These are phyloP conservation scores for Hansenula sp. DNA, from an alignment of 1,139 yeast species.

Conservation along the genomic window DNA sequence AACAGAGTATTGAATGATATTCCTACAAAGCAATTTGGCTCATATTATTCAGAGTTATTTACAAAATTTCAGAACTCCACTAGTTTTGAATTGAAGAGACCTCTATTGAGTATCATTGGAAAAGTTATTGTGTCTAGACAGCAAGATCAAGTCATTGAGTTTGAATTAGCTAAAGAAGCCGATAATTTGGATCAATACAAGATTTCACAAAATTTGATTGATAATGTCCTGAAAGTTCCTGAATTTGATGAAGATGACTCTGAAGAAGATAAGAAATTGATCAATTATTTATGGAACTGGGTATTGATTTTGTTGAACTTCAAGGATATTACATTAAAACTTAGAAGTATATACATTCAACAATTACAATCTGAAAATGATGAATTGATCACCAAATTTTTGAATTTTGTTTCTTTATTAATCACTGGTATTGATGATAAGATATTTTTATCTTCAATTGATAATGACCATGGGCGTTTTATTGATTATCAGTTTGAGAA, in stretches of 20 bases:
- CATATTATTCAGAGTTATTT: conserved; percentile 19
- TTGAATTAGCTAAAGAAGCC: conserved; percentile 42
- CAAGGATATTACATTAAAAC: conserved; percentile 59
- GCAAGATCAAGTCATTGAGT: conserved; percentile 59
- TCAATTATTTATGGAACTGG: conserved; percentile 70
- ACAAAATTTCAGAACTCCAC: conserved; percentile 12
- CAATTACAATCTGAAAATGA: conserved; percentile 43
- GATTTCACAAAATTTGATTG: conserved; percentile 35
- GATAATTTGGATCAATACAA: conserved; percentile 21
- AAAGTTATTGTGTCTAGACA: conserved; percentile 36
- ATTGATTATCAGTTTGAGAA: conserved; percentile 21
- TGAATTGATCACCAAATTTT: conserved; percentile 42
- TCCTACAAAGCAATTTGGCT: conserved; percentile 9
- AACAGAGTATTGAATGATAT: conserved; percentile 15
- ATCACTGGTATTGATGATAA: conserved; percentile 36
- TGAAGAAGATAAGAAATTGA: conserved; percentile 31
- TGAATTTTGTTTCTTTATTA: conserved; percentile 48
- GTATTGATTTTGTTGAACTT: conserved; percentile 58
- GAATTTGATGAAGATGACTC: conserved; percentile 19
- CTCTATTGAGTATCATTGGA: conserved; percentile 33
- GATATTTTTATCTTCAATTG: conserved; percentile 30
- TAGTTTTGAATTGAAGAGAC: conserved; percentile 31
- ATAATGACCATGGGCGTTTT: conserved; percentile 24
- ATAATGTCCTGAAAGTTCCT: conserved; percentile 22
- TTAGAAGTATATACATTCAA: conserved; percentile 56